phyloP scores from a whole-genome alignment of 768 basidiomycete species.

The Psilocybe sp. region DNA sequence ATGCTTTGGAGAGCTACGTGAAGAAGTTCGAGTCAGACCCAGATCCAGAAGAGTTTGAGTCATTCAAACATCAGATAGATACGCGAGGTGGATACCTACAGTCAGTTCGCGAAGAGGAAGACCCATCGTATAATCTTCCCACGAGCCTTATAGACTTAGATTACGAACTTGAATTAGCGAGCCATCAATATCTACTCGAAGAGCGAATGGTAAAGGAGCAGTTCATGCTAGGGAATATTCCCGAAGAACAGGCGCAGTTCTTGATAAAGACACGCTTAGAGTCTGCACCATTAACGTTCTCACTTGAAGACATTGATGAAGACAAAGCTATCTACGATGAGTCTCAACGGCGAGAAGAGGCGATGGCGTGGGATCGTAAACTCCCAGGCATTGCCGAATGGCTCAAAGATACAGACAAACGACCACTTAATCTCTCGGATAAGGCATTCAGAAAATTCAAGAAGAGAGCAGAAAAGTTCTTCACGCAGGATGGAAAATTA shows the following conservation, averaged over 20 bases:
- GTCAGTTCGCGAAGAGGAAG: too few species aligned
- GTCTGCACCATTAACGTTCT: too few species aligned
- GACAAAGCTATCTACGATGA: not conserved
- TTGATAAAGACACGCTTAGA: too few species aligned
- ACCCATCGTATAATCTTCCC: too few species aligned
- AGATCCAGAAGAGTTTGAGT: conserved; percentile 6
- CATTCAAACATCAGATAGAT: conserved; percentile 10
- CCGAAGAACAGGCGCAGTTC: too few species aligned
- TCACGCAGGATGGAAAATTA: conserved; percentile 12
- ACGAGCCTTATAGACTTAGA: not conserved
- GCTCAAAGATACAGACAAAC: not conserved
- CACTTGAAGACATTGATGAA: not conserved
- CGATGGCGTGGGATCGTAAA: not conserved
- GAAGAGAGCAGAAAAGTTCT: conserved; percentile 10
- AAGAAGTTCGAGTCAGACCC: not conserved
- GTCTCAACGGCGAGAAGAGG: not conserved
- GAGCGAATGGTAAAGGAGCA: too few species aligned
- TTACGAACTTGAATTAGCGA: not conserved
- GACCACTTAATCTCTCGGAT: not conserved
- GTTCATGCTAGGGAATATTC: too few species aligned
- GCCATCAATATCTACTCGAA: too few species aligned
- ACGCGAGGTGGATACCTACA: conserved; percentile 4
- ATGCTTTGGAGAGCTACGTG: not conserved
- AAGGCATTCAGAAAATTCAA: not conserved
- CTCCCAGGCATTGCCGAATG: not conserved